Evolutionary conservation across 2,329 filamentous ascomycete genomes (phyloP).

Genomic region (Didymella exigua): DNA sequence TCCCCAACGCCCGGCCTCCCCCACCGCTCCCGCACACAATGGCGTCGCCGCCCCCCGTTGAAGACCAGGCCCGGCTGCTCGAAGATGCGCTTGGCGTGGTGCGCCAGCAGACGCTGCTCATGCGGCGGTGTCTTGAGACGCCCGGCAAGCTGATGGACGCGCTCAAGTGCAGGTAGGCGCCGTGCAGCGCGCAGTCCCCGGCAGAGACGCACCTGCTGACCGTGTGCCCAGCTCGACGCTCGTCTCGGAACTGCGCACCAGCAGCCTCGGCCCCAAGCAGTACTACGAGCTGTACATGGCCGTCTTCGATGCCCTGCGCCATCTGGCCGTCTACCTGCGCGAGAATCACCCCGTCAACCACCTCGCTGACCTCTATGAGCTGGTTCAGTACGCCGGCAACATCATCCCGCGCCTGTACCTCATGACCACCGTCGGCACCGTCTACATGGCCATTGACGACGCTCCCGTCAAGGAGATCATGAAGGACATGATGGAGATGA

Average conservation of each 20-base stretch:
- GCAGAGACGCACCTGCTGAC: constrained; percentile 16
- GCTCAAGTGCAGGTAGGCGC: constrained; percentile 90
- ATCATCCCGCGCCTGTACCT: constrained; percentile 95
- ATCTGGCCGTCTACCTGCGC: constrained; percentile 93
- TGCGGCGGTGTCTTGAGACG: constrained; percentile 97
- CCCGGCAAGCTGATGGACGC: constrained; percentile 99
- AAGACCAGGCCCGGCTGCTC: constrained; percentile 79
- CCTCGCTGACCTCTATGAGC: constrained; percentile 95
- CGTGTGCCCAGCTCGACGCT: constrained; percentile 77
- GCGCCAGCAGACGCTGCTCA: constrained; percentile 93
- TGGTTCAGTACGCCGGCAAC: constrained; percentile 97
- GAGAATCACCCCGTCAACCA: constrained; percentile 98
- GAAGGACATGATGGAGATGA: constrained; percentile 99
- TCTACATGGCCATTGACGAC: constrained; percentile 98
- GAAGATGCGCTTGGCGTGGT: constrained; percentile 97
- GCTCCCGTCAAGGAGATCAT: constrained; percentile 99
- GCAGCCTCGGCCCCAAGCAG: constrained; percentile 96
- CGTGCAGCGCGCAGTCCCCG: neutral
- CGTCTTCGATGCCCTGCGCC: constrained; percentile 95
- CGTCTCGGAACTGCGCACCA: constrained; percentile 96
- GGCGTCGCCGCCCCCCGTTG: constrained; percentile 57
- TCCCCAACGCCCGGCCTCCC: constrained; percentile 37
- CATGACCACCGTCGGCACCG: constrained; percentile 98
- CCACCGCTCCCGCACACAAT: constrained; percentile 39
- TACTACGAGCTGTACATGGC: constrained; percentile 99